Evolutionary conservation across 306 rosid genomes (phyloP).

Genomic region (Ochetophila trinervis): DNA sequence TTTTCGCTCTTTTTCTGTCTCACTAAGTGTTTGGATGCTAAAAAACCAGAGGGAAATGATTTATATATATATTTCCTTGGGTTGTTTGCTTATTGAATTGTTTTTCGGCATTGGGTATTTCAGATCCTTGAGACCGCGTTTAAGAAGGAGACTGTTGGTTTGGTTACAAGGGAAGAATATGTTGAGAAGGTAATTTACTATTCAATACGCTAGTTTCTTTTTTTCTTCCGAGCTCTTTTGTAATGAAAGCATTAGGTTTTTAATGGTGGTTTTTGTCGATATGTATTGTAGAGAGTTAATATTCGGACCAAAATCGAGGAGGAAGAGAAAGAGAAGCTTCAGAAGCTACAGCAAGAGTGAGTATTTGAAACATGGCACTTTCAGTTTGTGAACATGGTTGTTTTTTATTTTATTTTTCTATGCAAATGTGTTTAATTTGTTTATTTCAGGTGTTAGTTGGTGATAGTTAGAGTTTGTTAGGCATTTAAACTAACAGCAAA

Average conservation of each 20-base stretch:
- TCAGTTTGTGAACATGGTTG: no score
- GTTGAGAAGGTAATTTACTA: slow-evolving; percentile 72
- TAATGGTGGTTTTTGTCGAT: neutral
- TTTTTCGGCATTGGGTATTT: slow-evolving; percentile 8
- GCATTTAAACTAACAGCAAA: no score
- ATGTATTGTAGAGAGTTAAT: slow-evolving; percentile 63
- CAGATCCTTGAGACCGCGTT: slow-evolving; percentile 98
- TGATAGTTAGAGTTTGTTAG: no score
- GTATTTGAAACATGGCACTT: slow-evolving; percentile 10
- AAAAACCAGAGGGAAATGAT: neutral
- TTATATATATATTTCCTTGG: neutral
- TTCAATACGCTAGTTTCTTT: neutral
- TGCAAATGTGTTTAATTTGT: no score
- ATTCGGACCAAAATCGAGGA: slow-evolving; percentile 91
- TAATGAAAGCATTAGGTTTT: neutral
- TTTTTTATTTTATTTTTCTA: no score
- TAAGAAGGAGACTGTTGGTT: slow-evolving; percentile 94
- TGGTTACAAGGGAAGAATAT: slow-evolving; percentile 89
- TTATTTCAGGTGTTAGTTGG: no score
- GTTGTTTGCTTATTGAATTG: neutral
- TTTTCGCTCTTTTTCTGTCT: neutral
- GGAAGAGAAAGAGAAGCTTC: slow-evolving; percentile 98
- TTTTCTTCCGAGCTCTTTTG: neutral
- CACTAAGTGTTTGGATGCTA: neutral
- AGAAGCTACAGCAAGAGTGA: slow-evolving; percentile 85